Base-by-base conservation (phyloP, 352 stramenopile genomes). In the Poterioochromonas sp. region DNA sequence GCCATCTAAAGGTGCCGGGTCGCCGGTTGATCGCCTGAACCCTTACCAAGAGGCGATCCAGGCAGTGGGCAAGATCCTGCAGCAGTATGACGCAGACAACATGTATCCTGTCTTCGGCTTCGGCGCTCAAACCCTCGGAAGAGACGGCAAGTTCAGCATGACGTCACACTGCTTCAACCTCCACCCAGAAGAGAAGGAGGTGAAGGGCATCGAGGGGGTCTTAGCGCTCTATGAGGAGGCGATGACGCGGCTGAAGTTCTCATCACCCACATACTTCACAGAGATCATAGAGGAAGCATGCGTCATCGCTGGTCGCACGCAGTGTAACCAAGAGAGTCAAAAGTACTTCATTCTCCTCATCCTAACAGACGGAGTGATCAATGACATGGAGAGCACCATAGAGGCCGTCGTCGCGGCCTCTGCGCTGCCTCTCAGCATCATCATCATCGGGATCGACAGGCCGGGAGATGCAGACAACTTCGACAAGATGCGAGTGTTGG, bases 351-450 rank as follows among this genome's bases (percentile, higher is more conserved):
- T 93, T 69, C 81, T 93, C 2, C 78, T 93, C 26, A 86, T 93
- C 53, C 76, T 93, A 26, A 93, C 89, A 0, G 89, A 93, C 78
- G 89, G 89, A 68, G 82, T 84, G 64, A 89, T 92, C 3, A 87
- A 80, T 37, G 88, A 93, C 82, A 82, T 89, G 76, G 64, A 86
- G 26, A 85, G 83, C 0, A 92, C 87, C 0, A 86, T 87, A 53
- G 73, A 79, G 53, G 73, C 73, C 29, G 79, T 93, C 71, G 79
- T 87, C 29, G 76, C 83, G 49, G 80, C 85, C 26, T 82, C 79
- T 64, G 78, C 90, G 47, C 79, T 82, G 20, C 88, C 89, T 35
- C 73, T 92, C 3, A 39, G 34, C 37, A 34, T 58, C 29, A 0
- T 79, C 34, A 93, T 93, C 79, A 87, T 93, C 22, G 88, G 88